phyloP scores from a whole-genome alignment of 1,139 yeast species.

The Debaryomyces psychrophilus region DNA sequence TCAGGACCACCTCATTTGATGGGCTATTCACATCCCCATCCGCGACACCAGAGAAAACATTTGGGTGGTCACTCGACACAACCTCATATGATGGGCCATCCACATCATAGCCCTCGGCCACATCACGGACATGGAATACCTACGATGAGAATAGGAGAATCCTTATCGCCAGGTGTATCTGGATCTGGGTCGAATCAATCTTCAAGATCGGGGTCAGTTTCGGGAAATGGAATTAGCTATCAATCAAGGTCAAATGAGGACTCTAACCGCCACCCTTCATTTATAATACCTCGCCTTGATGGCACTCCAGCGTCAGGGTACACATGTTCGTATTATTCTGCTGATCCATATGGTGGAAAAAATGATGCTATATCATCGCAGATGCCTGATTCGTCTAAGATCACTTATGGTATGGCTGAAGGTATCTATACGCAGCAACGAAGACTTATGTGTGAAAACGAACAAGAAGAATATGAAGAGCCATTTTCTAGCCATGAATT shows the following conservation, averaged over 20 bases:
- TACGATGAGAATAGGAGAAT: background rate
- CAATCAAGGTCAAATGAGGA: background rate
- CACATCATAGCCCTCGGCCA: constrained; percentile 10
- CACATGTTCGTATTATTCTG: background rate
- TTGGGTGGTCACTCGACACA: background rate
- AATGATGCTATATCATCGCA: background rate
- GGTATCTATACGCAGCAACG: background rate
- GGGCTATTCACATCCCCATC: constrained; percentile 11
- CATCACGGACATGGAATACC: background rate
- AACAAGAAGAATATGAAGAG: background rate
- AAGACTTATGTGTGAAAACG: background rate
- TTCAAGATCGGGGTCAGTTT: constrained; percentile 1
- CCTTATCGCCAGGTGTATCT: too few relatives aligned
- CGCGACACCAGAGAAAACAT: background rate
- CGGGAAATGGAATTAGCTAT: background rate
- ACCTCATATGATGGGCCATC: constrained; percentile 10
- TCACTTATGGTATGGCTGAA: background rate
- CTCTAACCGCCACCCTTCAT: background rate
- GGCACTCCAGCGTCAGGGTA: background rate
- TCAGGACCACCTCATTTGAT: constrained; percentile 9
- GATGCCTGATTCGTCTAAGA: background rate
- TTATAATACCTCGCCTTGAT: background rate
- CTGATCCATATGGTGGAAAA: background rate
- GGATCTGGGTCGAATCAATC: background rate
- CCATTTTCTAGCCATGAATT: constrained; percentile 16